A percentile compares a stretch with the other conserved stretches of the same genome.
Evolutionary conservation across 228 moss, liverwort and hornwort genomes (phyloP).

Genomic region (Sphagnum magellanicum): DNA sequence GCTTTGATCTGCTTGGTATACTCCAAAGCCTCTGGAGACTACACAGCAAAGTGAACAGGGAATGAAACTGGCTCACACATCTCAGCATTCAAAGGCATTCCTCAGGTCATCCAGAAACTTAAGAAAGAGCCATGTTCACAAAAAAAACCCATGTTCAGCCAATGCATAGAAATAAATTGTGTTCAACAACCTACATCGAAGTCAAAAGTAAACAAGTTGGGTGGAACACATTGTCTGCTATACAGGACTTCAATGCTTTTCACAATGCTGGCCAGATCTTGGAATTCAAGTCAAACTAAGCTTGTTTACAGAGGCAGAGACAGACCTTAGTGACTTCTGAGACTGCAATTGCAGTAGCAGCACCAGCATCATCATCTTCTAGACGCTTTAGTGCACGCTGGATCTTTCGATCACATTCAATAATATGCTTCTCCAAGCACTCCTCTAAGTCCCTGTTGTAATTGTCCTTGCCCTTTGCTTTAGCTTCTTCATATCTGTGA

Average conservation of each 20-base stretch:
- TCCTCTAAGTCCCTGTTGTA: conserved; percentile 94
- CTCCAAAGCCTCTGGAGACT: conserved; percentile 83
- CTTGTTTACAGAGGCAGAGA: neutral
- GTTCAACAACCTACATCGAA: too few species aligned
- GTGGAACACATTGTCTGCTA: too few species aligned
- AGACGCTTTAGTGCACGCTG: conserved; percentile 89
- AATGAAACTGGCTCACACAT: neutral
- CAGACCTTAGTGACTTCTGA: conserved; percentile 95
- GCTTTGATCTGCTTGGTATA: conserved; percentile 83
- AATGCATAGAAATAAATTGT: too few species aligned
- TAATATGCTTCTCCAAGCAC: conserved; percentile 91
- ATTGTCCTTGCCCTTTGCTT: conserved; percentile 73
- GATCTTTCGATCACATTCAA: conserved; percentile 95
- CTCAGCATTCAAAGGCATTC: neutral
- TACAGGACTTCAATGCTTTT: conserved; percentile 11
- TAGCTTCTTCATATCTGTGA: conserved; percentile 76
- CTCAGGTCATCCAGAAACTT: neutral
- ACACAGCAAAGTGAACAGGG: neutral
- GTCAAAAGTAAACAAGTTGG: too few species aligned
- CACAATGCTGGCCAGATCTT: too few species aligned
- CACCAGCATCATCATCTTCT: conserved; percentile 98
- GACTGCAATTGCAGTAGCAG: conserved; percentile 95
- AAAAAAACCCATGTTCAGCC: too few species aligned
- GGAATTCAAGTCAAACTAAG: too few species aligned
- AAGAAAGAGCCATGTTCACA: neutral